phyloP scores from a whole-genome alignment of 108 stramenopile species.

The Skeletonema tropicum region DNA sequence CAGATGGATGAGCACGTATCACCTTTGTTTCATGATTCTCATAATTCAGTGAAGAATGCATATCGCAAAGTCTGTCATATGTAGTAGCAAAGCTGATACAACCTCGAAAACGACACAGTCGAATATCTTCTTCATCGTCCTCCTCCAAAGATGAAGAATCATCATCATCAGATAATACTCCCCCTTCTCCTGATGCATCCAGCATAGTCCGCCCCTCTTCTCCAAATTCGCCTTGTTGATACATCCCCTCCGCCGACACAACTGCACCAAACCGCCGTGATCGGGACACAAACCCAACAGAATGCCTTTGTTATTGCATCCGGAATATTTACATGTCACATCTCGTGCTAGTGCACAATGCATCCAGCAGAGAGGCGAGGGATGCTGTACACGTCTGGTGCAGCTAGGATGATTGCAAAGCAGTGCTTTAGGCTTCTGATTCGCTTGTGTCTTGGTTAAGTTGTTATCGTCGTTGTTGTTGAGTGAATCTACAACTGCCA shows the following conservation, averaged over 20 bases:
- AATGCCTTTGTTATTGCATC: neutral
- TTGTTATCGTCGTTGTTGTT: neutral
- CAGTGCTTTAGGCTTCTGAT: neutral
- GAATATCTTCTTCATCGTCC: neutral
- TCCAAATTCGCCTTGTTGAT: too few relatives aligned
- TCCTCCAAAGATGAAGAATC: neutral
- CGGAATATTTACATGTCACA: neutral
- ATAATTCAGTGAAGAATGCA: neutral
- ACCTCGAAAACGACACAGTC: neutral
- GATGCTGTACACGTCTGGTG: neutral
- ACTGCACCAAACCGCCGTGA: neutral
- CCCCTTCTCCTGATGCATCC: neutral
- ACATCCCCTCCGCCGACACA: neutral
- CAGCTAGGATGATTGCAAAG: neutral
- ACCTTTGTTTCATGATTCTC: neutral
- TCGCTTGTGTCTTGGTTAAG: neutral
- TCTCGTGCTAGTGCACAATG: neutral
- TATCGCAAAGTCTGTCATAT: neutral
- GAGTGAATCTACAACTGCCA: neutral
- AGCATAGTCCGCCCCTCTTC: too few relatives aligned
- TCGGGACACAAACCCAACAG: neutral
- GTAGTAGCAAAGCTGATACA: neutral
- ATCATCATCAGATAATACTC: neutral
- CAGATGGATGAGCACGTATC: neutral
- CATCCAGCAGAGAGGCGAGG: neutral